Percentiles rank a stretch among this genome's conserved stretches.
These are phyloP conservation scores for Penicillium cosmopolitanum DNA, from an alignment of 495 filamentous ascomycete species.

Conservation along the genomic window DNA sequence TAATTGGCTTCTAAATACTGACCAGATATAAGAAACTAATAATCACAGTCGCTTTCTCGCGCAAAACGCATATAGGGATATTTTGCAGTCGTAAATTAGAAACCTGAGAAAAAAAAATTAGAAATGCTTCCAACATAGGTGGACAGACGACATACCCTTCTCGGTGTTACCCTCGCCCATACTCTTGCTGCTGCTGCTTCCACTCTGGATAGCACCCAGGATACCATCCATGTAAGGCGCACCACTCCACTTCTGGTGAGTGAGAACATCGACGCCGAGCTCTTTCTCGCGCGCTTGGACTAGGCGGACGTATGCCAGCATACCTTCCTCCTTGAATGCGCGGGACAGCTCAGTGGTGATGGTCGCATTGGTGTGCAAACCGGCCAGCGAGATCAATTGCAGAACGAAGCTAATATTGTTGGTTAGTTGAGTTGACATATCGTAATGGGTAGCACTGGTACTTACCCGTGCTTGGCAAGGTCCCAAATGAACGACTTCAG, in stretches of 20 bases:
- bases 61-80: background rate
- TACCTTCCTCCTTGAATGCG: conserved; percentile 85
- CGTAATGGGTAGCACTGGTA: background rate
- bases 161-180: conserved; percentile 87
- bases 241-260: conserved; percentile 98
- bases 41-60: background rate
- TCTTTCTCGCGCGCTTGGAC: conserved; percentile 91
- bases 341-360: conserved; percentile 83
- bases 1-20: background rate
- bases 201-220: conserved; percentile 87
- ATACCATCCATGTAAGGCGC: conserved; percentile 93
- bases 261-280: conserved; percentile 89
- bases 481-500: conserved; percentile 95
- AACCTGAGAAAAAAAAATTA: conserved; percentile 12
- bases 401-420: conserved; percentile 69
- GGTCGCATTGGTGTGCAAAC: conserved; percentile 85
- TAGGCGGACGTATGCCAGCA: conserved; percentile 92
- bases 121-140: background rate
- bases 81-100: conserved; percentile 11
- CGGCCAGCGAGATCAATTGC: conserved; percentile 90
- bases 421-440: conserved; percentile 1
- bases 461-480: conserved; percentile 79
- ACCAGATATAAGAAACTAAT: background rate
- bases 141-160: conserved; percentile 41
- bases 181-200: conserved; percentile 78